These are phyloP conservation scores for Sarocladiaceae sp. DNA, from an alignment of 2,329 filamentous ascomycete genomes.

Conservation along the genomic window DNA sequence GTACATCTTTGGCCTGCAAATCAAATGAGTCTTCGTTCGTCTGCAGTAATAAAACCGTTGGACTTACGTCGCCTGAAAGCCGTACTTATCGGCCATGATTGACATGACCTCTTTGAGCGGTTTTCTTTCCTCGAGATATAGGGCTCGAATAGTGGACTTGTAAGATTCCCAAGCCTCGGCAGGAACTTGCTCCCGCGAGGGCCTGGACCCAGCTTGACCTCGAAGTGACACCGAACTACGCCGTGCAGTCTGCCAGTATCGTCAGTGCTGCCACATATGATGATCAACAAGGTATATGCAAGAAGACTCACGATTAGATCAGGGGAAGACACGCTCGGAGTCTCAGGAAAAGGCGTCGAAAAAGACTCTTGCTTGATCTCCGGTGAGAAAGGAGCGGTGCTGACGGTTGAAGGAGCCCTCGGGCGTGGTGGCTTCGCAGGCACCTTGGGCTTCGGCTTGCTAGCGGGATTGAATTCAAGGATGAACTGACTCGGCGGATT, in stretches of 20 bases:
- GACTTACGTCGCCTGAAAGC: conserved; percentile 46
- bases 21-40: background rate
- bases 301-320: conserved; percentile 20
- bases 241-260: conserved; percentile 18
- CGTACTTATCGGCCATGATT: conserved; percentile 44
- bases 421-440: conserved; percentile 28
- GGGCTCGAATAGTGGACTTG: conserved; percentile 38
- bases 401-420: conserved; percentile 14
- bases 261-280: too few relatives aligned
- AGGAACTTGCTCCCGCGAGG: conserved; percentile 39
- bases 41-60: background rate
- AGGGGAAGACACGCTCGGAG: conserved; percentile 19
- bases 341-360: conserved; percentile 23
- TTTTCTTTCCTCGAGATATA: conserved; percentile 46
- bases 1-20: conserved; percentile 47
- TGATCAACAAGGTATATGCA: too few relatives aligned
- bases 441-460: conserved; percentile 29
- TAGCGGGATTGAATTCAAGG: conserved; percentile 28
- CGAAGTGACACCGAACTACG: conserved; percentile 24
- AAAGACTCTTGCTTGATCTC: conserved; percentile 26
- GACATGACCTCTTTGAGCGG: conserved; percentile 50
- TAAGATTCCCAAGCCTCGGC: conserved; percentile 44
- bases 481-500: conserved; percentile 30
- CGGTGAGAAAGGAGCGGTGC: conserved; percentile 18
- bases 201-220: conserved; percentile 27